phyloP scores from a whole-genome alignment of 1,284 basidiomycete species.

The Mrakiaceae sp. region DNA sequence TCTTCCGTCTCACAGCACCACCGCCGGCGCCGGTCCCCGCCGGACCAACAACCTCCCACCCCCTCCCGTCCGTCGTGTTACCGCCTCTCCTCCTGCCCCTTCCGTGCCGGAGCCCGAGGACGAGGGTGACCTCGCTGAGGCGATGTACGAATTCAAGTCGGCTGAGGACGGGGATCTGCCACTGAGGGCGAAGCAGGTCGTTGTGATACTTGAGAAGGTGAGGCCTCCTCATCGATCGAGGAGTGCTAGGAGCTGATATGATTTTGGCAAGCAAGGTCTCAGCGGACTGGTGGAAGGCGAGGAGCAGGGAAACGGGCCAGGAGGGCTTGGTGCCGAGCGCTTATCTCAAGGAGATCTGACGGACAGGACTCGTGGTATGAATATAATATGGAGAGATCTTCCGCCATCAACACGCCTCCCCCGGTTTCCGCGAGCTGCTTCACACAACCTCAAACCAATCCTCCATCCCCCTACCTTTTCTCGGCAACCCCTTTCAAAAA shows the following conservation, averaged over 20 bases:
- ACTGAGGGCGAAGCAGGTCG: not conserved
- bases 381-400: too few species aligned
- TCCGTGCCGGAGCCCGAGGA: slow-evolving; percentile 1
- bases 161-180: slow-evolving; percentile 4
- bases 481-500: too few species aligned
- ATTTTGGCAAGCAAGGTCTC: not conserved
- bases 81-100: not conserved
- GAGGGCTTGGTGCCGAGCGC: slow-evolving; percentile 8
- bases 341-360: slow-evolving; percentile 12
- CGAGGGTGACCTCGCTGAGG: not conserved
- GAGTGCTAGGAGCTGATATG: too few species aligned
- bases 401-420: too few species aligned
- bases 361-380: too few species aligned
- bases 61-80: slow-evolving; percentile 5
- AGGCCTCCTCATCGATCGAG: not conserved
- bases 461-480: too few species aligned
- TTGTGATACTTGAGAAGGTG: slow-evolving; percentile 8
- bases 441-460: too few species aligned
- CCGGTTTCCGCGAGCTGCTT: too few species aligned
- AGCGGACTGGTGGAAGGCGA: slow-evolving; percentile 10
- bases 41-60: slow-evolving; percentile 9
- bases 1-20: not conserved
- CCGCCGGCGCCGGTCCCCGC: too few species aligned
- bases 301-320: not conserved
- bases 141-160: not conserved